Base-by-base conservation (phyloP, 2,329 filamentous ascomycete species). In the Rasamsonia emersonii region DNA sequence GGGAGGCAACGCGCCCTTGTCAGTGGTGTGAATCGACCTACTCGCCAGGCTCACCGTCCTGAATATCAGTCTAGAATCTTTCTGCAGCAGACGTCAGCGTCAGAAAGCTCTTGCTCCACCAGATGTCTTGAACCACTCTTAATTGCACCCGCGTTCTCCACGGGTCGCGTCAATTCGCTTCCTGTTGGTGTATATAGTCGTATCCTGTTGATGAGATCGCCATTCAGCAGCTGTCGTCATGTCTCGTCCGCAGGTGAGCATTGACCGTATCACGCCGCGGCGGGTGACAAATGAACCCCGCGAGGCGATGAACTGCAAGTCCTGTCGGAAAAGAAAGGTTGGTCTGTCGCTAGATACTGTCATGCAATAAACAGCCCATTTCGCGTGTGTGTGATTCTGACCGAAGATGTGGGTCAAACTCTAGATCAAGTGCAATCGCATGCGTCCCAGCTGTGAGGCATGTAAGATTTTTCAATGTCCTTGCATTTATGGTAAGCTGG, bases 301-400 rank as follows among this genome's bases (percentile, higher is more conserved):
- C 49, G 86, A 93, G 67, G 83, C 82, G 19, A 93, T 93, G 86
- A 93, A 93, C 59, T 93, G 86, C 75, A 93, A 93, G 61, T 91
- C 84, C 35, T 93, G 86, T 67, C 76, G 86, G 46, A 93, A 93
- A 62, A 73, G 86, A 64, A 93, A 93, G 79, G 85, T 89, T 60
- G 28, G 65, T 31, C 15, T 27, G 13, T 27, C 16, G 16, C 23
- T 11, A n/a, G 36, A 21, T 37, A 25, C 36, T 30, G 24, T 32
- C 26, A 35, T 28, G 26, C 30, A 32, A 35, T 30, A n/a, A n/a
- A n/a, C n/a, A n/a, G n/a, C n/a, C n/a, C n/a, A n/a, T n/a, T n/a
- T n/a, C n/a, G n/a, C n/a, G n/a, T n/a, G 18, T 34, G n/a, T 21
- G 13, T 35, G 16, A 27, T 18, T 17, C 28, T 38, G 24, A 32